Evolutionary conservation across 2,329 filamentous ascomycete genomes (phyloP).

Genomic region (Cladophialophora psammophila): DNA sequence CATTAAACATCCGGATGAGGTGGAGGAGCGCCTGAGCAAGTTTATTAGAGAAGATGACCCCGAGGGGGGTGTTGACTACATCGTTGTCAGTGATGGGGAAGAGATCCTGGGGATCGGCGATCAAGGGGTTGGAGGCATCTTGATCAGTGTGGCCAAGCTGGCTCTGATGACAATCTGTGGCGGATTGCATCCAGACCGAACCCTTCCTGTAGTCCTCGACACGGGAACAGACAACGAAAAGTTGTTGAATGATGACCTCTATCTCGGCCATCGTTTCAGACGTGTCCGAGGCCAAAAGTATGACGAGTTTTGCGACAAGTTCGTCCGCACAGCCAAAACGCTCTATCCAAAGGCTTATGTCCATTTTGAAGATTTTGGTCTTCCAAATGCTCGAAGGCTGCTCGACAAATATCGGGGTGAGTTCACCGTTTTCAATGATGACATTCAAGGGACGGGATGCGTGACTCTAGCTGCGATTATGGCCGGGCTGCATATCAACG

Average conservation of each 20-base stretch:
- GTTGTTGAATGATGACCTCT: slow-evolving; percentile 77
- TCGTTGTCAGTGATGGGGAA: slow-evolving; percentile 79
- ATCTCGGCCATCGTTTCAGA: slow-evolving; percentile 74
- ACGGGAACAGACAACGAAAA: slow-evolving; percentile 83
- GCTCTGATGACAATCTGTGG: slow-evolving; percentile 83
- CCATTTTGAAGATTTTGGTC: slow-evolving; percentile 88
- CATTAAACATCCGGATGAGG: slow-evolving; percentile 70
- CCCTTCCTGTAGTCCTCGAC: slow-evolving; percentile 81
- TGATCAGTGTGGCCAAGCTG: slow-evolving; percentile 85
- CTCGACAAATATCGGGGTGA: slow-evolving; percentile 76
- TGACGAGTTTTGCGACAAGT: slow-evolving; percentile 77
- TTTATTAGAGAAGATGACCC: slow-evolving; percentile 52
- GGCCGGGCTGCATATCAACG: slow-evolving; percentile 74
- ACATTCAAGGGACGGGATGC: slow-evolving; percentile 87
- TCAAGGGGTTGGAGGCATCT: slow-evolving; percentile 82
- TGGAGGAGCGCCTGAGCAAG: slow-evolving; percentile 65
- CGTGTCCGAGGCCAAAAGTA: slow-evolving; percentile 75
- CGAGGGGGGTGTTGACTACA: slow-evolving; percentile 72
- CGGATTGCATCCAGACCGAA: slow-evolving; percentile 81
- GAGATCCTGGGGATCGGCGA: slow-evolving; percentile 84
- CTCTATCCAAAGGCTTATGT: slow-evolving; percentile 82
- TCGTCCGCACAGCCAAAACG: slow-evolving; percentile 72
- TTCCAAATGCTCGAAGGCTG: slow-evolving; percentile 76
- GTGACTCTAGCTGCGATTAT: slow-evolving; percentile 85
- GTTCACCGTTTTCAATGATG: slow-evolving; percentile 88